phyloP scores from a whole-genome alignment of 2,329 filamentous ascomycete species.

The Fusarium torreyae region DNA sequence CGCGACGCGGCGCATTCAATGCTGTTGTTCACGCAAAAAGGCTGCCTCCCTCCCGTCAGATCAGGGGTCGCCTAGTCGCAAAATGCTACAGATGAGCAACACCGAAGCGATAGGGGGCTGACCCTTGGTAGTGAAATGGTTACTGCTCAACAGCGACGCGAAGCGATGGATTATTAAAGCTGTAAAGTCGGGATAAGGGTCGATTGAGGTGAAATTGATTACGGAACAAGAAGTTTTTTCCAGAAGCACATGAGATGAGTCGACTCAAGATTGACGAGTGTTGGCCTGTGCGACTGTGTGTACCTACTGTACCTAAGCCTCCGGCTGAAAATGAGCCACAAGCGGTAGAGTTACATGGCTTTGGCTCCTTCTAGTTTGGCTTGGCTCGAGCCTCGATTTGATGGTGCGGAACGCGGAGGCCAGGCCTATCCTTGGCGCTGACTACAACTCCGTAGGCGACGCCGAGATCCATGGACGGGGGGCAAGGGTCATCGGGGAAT shows the following conservation, averaged over 20 bases:
- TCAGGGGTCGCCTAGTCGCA: conserved; percentile 8
- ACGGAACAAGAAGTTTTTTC: conserved; percentile 18
- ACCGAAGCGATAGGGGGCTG: neutral
- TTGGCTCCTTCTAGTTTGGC: conserved; percentile 25
- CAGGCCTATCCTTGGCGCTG: conserved; percentile 23
- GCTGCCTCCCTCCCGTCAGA: neutral
- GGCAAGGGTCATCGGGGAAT: conserved; percentile 1
- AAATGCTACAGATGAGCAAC: neutral
- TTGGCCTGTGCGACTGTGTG: conserved; percentile 20
- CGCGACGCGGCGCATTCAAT: conserved; percentile 21
- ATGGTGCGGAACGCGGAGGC: conserved; percentile 16
- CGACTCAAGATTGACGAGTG: conserved; percentile 17
- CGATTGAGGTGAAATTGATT: conserved; percentile 14
- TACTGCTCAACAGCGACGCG: neutral
- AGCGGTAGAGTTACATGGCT: conserved; percentile 25
- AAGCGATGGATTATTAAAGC: conserved; percentile 5
- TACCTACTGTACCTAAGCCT: neutral
- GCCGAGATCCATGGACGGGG: conserved; percentile 2
- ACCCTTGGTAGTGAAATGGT: neutral
- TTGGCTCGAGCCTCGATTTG: conserved; percentile 30
- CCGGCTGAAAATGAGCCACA: conserved; percentile 28
- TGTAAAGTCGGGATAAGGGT: conserved; percentile 1
- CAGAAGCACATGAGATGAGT: conserved; percentile 16
- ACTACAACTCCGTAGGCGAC: conserved; percentile 8
- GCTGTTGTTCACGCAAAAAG: conserved; percentile 14